Evolutionary conservation across 1,284 basidiomycete species (phyloP), one percentile per base, ranked within the genome.

Genomic region (Boletellus deceptivus): DNA sequence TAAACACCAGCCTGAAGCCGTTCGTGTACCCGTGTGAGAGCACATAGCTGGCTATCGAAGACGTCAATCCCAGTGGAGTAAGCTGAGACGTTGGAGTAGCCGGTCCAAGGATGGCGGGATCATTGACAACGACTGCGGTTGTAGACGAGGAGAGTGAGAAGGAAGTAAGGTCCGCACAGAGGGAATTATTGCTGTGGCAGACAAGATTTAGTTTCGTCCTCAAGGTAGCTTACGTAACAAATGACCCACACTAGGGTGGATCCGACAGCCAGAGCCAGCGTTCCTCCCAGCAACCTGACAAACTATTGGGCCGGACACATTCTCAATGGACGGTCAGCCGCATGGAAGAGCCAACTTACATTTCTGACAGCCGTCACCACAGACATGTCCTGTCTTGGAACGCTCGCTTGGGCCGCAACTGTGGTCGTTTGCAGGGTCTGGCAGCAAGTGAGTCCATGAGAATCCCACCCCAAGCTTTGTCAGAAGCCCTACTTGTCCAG

Each of bases 291-390:
- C 16, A 80, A 67, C 6, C 85, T 78, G 49, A 86, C 72, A 59
- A 88, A 86, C 82, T 83, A 44, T 51, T 22, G 27, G 27, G 24
- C 29, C 20, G 29, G 24, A 8, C 37, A 25, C 31, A 20, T 16
- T 42, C 11, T 64, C 29, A 55, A 43, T 10, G 1, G 36, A 35
- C 3, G 8, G 11, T 35, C 14, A 43, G 42, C 14, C 36, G 17
- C 7, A 13, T 20, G 33, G n/a, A 25, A n/a, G 4, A 42, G 13
- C 6, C 16, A 14, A 63, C 75, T 47, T 52, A 82, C 81, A 59
- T 87, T 88, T 29, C 86, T 75, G 45, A 83, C 77, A 0, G 81
- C 79, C 0, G 86, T 89, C 2, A 87, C 84, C 7, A 86, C 84
- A 1, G 83, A 82, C 78, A 88, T 83, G 53, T 88, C 85, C 41